phyloP scores from a whole-genome alignment of 2,329 filamentous ascomycete species.

The Diaporthe vexans region DNA sequence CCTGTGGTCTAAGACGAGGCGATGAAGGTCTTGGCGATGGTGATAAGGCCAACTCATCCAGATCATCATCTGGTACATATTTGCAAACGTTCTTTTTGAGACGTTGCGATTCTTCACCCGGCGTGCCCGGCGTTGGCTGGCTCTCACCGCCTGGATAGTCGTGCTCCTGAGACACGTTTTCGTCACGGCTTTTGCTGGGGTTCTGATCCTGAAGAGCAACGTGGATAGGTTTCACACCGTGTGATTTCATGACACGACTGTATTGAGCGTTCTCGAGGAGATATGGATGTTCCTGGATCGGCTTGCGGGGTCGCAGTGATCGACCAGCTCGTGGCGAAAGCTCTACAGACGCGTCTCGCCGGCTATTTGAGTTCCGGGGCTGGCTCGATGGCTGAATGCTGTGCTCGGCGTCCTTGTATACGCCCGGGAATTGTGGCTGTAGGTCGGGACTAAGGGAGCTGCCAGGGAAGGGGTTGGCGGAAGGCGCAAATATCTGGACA shows the following conservation, averaged over 20 bases:
- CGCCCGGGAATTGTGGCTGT: neutral
- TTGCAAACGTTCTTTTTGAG: constrained; percentile 55
- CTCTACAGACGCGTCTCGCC: neutral
- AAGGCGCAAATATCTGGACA: constrained; percentile 43
- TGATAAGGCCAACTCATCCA: constrained; percentile 48
- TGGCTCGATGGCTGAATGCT: neutral
- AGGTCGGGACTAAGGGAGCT: neutral
- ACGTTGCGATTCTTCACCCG: constrained; percentile 44
- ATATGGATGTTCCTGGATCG: constrained; percentile 73
- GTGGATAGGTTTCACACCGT: constrained; percentile 67
- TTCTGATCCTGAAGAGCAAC: constrained; percentile 52
- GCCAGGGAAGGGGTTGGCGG: constrained; percentile 37
- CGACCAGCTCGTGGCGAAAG: constrained; percentile 48
- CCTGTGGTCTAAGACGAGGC: constrained; percentile 40
- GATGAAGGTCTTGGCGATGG: constrained; percentile 50
- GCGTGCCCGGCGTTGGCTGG: constrained; percentile 54
- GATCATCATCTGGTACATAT: constrained; percentile 42
- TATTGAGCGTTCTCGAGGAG: constrained; percentile 69
- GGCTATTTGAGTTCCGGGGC: constrained; percentile 3
- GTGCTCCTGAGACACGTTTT: constrained; percentile 59
- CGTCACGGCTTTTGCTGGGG: constrained; percentile 45
- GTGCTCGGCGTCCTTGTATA: neutral
- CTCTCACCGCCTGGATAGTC: constrained; percentile 66
- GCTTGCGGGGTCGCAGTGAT: constrained; percentile 70
- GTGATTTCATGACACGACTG: constrained; percentile 65